phyloP scores from a whole-genome alignment of 73 alveolate genomes.

The Paramecium sexaurelia region DNA sequence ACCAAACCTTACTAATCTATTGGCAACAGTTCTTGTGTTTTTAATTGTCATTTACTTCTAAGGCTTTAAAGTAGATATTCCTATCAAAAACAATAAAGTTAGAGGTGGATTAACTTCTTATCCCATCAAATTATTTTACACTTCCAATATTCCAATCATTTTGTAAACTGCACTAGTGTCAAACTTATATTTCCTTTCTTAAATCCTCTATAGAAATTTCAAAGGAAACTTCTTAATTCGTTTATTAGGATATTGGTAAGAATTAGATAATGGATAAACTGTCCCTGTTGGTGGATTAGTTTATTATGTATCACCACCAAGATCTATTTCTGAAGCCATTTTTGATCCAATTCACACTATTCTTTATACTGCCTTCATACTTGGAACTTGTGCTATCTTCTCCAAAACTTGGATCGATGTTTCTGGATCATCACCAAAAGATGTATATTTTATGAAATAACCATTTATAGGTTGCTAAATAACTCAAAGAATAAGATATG shows the following conservation, averaged over 20 bases:
- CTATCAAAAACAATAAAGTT: conserved; percentile 85
- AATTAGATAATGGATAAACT: conserved; percentile 93
- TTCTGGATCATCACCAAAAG: conserved; percentile 97
- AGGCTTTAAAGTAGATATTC: conserved; percentile 96
- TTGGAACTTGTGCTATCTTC: conserved; percentile 99
- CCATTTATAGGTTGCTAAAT: conserved; percentile 85
- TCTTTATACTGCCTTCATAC: conserved; percentile 96
- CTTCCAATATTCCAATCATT: conserved; percentile 99
- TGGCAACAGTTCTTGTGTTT: conserved; percentile 97
- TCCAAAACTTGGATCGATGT: conserved; percentile 99
- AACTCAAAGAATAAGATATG: conserved; percentile 98
- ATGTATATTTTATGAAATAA: conserved; percentile 70
- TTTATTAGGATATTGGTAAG: conserved; percentile 98
- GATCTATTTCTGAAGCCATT: conserved; percentile 72
- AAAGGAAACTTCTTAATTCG: conserved; percentile 93
- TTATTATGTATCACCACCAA: conserved; percentile 99
- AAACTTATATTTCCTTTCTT: conserved; percentile 98
- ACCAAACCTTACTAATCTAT: conserved; percentile 96
- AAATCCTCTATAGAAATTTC: conserved; percentile 97
- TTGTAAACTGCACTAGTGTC: conserved; percentile 99
- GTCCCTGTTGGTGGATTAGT: conserved; percentile 99
- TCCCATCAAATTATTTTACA: conserved; percentile 99
- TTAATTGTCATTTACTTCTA: conserved; percentile 98
- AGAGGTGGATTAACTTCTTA: conserved; percentile 96
- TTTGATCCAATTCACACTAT: conserved; percentile 97